phyloP scores from a whole-genome alignment of 2,329 filamentous ascomycete genomes.

The Alternaria postmessia region DNA sequence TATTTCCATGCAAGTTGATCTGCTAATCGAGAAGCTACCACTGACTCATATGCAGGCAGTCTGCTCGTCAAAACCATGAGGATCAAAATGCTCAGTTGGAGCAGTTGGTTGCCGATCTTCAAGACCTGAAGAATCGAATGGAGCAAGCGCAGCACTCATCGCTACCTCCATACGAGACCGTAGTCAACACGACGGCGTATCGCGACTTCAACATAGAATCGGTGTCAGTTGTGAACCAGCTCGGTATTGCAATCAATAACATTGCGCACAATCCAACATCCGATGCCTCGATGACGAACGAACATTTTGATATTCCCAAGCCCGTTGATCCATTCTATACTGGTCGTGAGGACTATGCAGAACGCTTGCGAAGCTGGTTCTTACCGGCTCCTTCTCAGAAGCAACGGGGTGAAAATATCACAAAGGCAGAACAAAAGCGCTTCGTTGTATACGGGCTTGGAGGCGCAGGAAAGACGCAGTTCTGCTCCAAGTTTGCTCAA shows the following conservation, averaged over 20 bases:
- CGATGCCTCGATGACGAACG: neutral
- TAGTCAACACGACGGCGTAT: neutral
- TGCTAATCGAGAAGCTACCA: neutral
- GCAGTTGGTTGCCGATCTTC: neutral
- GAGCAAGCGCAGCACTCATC: neutral
- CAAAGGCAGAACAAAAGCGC: conserved; percentile 10
- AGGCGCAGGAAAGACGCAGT: conserved; percentile 54
- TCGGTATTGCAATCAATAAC: neutral
- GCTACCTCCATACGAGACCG: neutral
- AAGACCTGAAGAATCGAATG: neutral
- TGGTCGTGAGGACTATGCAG: conserved; percentile 2
- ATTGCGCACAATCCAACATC: neutral
- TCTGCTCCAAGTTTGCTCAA: conserved; percentile 49
- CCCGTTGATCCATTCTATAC: conserved; percentile 8
- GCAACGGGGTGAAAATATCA: neutral
- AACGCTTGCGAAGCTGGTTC: neutral
- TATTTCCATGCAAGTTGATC: conserved; percentile 3
- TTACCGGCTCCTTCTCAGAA: neutral
- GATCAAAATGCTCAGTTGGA: conserved; percentile 3
- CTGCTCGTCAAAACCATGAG: neutral
- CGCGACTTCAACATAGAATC: conserved; percentile 3
- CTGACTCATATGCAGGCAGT: conserved; percentile 2
- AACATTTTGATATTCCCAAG: conserved; percentile 10
- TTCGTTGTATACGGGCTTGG: conserved; percentile 46
- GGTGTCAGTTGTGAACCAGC: conserved; percentile 1